These are phyloP conservation scores for Harrya chromipes DNA, from an alignment of 768 basidiomycete genomes.

Conservation along the genomic window DNA sequence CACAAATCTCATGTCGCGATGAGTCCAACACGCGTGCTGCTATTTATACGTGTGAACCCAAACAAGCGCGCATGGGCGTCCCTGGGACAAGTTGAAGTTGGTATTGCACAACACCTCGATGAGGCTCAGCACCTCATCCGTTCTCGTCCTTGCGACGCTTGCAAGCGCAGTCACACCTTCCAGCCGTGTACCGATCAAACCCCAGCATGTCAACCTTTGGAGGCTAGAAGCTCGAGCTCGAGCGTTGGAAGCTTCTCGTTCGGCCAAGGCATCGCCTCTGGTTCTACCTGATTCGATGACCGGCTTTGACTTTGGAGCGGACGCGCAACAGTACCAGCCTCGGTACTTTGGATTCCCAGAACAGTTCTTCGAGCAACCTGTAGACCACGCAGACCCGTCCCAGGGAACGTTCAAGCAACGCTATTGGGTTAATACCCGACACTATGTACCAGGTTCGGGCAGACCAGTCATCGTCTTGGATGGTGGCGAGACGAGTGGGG, in stretches of 20 bases:
- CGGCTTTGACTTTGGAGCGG: slow-evolving; percentile 9
- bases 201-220: slow-evolving; percentile 69
- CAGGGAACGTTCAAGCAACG: slow-evolving; percentile 76
- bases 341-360: slow-evolving; percentile 44
- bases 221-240: slow-evolving; percentile 37
- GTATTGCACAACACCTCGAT: not conserved
- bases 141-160: slow-evolving; percentile 7
- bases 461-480: slow-evolving; percentile 90
- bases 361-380: slow-evolving; percentile 77
- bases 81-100: not conserved
- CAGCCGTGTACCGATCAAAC: slow-evolving; percentile 32
- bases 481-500: slow-evolving; percentile 90
- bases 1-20: too few relatives aligned
- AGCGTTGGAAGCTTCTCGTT: slow-evolving; percentile 13
- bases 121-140: slow-evolving; percentile 16
- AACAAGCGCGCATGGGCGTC: too few relatives aligned
- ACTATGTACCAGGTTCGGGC: slow-evolving; percentile 66
- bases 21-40: too few relatives aligned
- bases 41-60: too few relatives aligned
- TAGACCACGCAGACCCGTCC: slow-evolving; percentile 72
- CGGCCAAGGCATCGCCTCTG: slow-evolving; percentile 12
- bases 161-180: slow-evolving; percentile 10
- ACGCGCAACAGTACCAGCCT: slow-evolving; percentile 6
- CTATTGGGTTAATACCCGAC: slow-evolving; percentile 87
- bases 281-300: slow-evolving; percentile 21